Evolutionary conservation across 805 yeast species (phyloP).

Genomic region (Allodekkera sacchari): DNA sequence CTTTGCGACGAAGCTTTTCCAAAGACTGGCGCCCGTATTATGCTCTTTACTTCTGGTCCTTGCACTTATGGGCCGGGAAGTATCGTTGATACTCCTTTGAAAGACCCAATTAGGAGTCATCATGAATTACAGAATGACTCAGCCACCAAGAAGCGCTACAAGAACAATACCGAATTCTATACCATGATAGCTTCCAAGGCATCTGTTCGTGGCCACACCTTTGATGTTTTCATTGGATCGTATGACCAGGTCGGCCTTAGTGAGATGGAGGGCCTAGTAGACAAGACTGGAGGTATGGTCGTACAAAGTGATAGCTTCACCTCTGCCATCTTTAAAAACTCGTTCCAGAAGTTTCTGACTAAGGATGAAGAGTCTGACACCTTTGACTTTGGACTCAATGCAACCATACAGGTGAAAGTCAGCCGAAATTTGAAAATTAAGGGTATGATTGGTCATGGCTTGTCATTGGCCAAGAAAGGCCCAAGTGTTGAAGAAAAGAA

Average conservation of each 20-base stretch:
- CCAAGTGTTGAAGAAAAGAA: conserved; percentile 13
- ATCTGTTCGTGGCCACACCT: conserved; percentile 42
- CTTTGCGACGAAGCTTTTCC: conserved; percentile 31
- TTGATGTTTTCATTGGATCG: conserved; percentile 54
- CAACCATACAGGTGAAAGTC: conserved; percentile 48
- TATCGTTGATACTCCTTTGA: conserved; percentile 46
- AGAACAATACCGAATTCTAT: conserved; percentile 40
- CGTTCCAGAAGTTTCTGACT: conserved; percentile 44
- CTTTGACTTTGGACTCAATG: conserved; percentile 48
- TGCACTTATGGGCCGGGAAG: conserved; percentile 60
- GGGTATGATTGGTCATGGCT: conserved; percentile 59
- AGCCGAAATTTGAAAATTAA: conserved; percentile 42
- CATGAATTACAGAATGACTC: conserved; percentile 45
- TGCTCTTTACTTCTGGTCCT: conserved; percentile 54
- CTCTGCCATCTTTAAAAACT: conserved; percentile 62
- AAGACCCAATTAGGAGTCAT: conserved; percentile 61
- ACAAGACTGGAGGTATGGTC: conserved; percentile 54
- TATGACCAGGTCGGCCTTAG: conserved; percentile 62
- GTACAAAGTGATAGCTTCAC: conserved; percentile 59
- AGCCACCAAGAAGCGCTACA: conserved; percentile 29
- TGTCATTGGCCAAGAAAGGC: conserved; percentile 26
- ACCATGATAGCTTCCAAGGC: conserved; percentile 38
- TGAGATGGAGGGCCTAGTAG: conserved; percentile 54
- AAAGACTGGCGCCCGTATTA: conserved; percentile 44
- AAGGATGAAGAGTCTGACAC: conserved; percentile 25